Evolutionary conservation across 208 protist genomes (phyloP), one percentile per base, ranked within the genome.

Genomic region (Trypanosoma brucei): DNA sequence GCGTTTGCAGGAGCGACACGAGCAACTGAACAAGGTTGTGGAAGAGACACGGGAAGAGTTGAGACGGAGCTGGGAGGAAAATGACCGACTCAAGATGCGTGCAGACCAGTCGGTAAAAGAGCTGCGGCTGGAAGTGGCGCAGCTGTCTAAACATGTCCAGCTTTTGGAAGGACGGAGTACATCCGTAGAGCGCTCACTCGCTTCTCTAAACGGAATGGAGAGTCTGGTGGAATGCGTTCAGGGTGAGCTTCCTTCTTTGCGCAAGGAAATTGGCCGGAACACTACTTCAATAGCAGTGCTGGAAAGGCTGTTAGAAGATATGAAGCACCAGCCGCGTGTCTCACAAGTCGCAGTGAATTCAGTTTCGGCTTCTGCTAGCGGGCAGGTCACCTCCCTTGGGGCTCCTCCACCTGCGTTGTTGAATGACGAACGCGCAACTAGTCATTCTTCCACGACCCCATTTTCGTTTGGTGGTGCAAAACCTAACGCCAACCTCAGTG

Each of bases 1-100:
- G 39, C 48, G 13, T 7, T 8, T 70, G 49, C 65, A 42, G 49
- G 55, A 62, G 34, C 65, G 63, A 39, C 58, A 63, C 38, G 56
- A 70, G 3, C n/a, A 50, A 5, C 33, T 70, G 39, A 52, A 42
- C 31, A 60, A 36, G 34, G 31, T 63, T n/a, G 56, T 70, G 3
- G 57, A 62, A 5, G 65, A 70, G 40, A 63, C 65, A n/a, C 65
- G 65, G 3, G 40, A 8, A 31, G 65, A 70, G 50, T 35, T 70
- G 48, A 55, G 58, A 22, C 55, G 57, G 2, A 63, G 56, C 42
- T 57, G 65, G 9, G 65, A 62, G 37, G 65, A 59, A 22, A 55
- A 30, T 39, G 65, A 70, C 3, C 53, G 34, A 9, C 8, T 37
- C 2, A 45, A 42, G 9, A 44, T 55, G 3, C 31, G n/a, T 13